A percentile compares a stretch with the other conserved stretches of the same genome.
phyloP scores from a whole-genome alignment of 495 filamentous ascomycete species.

The Penicillium herquei region DNA sequence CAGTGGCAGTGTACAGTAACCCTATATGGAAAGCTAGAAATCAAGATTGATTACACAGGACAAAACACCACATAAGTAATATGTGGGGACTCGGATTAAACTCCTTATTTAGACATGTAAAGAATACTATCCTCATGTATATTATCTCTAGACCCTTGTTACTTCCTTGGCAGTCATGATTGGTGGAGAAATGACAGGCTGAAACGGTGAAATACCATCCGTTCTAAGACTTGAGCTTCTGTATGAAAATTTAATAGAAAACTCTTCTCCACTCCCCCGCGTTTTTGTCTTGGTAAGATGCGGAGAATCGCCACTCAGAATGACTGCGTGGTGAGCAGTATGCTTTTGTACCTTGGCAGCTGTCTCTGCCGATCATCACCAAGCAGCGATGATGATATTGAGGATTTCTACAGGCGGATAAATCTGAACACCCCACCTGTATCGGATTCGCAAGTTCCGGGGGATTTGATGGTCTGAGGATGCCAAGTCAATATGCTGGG shows the following conservation, averaged over 20 bases:
- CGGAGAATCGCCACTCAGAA: conserved; percentile 5
- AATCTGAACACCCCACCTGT: conserved; percentile 15
- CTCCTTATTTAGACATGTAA: not conserved
- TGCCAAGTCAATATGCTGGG: not conserved
- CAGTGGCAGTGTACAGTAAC: too few relatives aligned
- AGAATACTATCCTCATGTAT: not conserved
- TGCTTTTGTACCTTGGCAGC: not conserved
- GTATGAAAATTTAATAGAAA: too few relatives aligned
- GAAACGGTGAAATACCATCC: not conserved
- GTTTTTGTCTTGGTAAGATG: conserved; percentile 12
- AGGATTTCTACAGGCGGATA: conserved; percentile 33
- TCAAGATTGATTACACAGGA: too few relatives aligned
- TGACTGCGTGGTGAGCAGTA: not conserved
- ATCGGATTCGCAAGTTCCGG: not conserved
- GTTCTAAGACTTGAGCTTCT: not conserved
- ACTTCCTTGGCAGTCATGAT: not conserved
- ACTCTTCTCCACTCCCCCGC: conserved; percentile 4
- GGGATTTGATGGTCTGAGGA: not conserved
- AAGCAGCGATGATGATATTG: not conserved
- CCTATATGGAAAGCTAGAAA: too few relatives aligned
- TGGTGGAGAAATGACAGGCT: not conserved
- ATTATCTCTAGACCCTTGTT: not conserved
- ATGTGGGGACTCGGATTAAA: too few relatives aligned
- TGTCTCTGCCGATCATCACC: conserved; percentile 10
- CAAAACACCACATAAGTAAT: too few relatives aligned